Base-by-base conservation (phyloP, 441 rosid species). In the Pelargonium cotyledonis region DNA sequence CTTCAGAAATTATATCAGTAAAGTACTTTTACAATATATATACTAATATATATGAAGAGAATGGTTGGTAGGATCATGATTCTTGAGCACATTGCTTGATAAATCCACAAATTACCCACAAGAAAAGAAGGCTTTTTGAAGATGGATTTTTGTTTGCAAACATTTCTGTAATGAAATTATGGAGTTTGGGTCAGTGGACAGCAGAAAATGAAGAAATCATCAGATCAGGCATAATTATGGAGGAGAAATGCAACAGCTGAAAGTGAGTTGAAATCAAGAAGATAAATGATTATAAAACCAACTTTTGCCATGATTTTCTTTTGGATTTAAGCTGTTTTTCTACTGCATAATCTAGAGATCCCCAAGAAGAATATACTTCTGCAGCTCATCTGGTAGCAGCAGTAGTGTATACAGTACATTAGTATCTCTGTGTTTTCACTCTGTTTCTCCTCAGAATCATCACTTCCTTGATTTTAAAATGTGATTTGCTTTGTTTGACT, bases 401-500 rank as follows among this genome's bases (percentile, higher is more conserved):
- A 10, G 61, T 55, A 53, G 2, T 53, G 60, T n/a, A 16, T 6
- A 15, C 9, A 53, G 19, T 57, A 57, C 63, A 57, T 19, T 57
- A 57, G 23, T 57, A 8, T 18, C 63, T 18, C 63, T 58, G 29
- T 58, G 6, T 57, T 29, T 58, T 21, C 51, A 38, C 41, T 18
- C 35, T 19, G 23, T 23, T 60, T 9, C 63, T 60, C 38, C 23
- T 29, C 26, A 60, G 63, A 60, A 60, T 60, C 63, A 21, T 60
- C 26, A 10, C 35, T 19, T 47, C 2, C 15, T 47, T 47, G 53
- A 40, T 40, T 40, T 40, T 40, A 40, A 40, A 40, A 40, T 60
- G n/a, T 60, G 63, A 60, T 60, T 60, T 60, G 63, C 26, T 60
- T 9, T 60, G 35, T 60, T 60, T 60, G 63, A 60, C 63, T 60